Base-by-base conservation (phyloP, 2,329 filamentous ascomycete species). In the Claviceps pusilla region DNA sequence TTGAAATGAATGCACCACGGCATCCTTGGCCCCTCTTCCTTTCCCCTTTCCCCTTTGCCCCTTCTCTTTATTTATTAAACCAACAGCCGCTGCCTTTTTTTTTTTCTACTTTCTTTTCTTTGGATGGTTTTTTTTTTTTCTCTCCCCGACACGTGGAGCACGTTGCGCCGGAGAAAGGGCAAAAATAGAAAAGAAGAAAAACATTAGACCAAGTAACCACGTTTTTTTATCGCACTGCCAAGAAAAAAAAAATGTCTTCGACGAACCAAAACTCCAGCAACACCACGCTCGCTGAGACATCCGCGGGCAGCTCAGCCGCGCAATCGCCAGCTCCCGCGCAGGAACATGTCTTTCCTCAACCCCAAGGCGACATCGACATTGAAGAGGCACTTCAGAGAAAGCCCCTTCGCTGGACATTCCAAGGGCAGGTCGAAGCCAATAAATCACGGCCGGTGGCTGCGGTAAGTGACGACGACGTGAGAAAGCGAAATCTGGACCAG, bases 351-450 rank as follows among this genome's bases (percentile, higher is more conserved):
- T 76, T 69, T 57, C 71, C 72, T 50, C 69, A 71, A 61, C 73
- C 74, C 2, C 50, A 58, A 1, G 58, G 63, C 2, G 66, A 73
- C 10, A 55, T 74, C 41, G 64, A 73, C 53, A 61, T 77, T 14
- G 65, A 68, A 42, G 66, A 73, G 59, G 67, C 74, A 49, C 69
- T 77, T 19, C 62, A 66, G 4, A 69, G 73, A 43, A 63, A 68
- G 53, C 74, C 75, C 2, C 69, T 68, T 56, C 72, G 62, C 56
- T 77, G 62, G 68, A 68, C 64, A 54, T 70, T 71, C 53, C 63
- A 63, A 50, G 69, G 69, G 19, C 62, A 69, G 55, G 59, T 69
- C 24, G 62, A 64, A 31, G 67, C 63, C 52, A 64, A 68, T 53
- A 61, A 63, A 57, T 56, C 66, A 64, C 56, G 60, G 50, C 50